These are phyloP conservation scores for Mortierella sp. DNA, from an alignment of 371 early-diverging fungal species.

Conservation along the genomic window DNA sequence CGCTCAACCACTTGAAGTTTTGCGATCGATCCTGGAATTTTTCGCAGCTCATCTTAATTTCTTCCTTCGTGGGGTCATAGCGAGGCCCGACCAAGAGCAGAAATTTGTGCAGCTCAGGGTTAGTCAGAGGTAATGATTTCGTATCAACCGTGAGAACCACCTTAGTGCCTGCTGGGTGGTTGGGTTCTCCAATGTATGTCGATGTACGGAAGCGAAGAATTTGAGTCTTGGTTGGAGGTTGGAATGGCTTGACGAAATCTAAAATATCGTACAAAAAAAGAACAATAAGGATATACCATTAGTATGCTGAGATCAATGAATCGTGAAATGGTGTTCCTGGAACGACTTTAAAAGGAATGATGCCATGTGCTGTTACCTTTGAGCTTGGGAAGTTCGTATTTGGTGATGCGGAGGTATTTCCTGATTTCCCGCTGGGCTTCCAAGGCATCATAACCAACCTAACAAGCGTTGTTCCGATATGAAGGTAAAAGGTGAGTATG, in stretches of 20 bases:
- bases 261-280: not conserved
- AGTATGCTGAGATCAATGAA: not conserved
- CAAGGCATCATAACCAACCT: slow-evolving; percentile 67
- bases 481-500: not conserved
- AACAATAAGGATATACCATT: not conserved
- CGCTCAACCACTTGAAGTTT: slow-evolving; percentile 76
- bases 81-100: slow-evolving; percentile 71
- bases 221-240: slow-evolving; percentile 63
- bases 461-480: not conserved
- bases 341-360: too few relatives aligned
- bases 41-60: slow-evolving; percentile 72
- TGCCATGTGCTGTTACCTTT: slow-evolving; percentile 58
- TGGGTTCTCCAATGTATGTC: slow-evolving; percentile 70
- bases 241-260: slow-evolving; percentile 73
- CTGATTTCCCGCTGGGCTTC: slow-evolving; percentile 72
- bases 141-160: slow-evolving; percentile 71
- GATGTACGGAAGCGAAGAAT: slow-evolving; percentile 71
- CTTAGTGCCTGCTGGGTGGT: slow-evolving; percentile 72
- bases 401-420: slow-evolving; percentile 72
- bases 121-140: slow-evolving; percentile 62
- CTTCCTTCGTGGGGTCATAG: slow-evolving; percentile 65
- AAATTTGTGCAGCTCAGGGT: slow-evolving; percentile 69
- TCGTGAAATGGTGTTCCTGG: not conserved
- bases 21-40: slow-evolving; percentile 74
- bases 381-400: slow-evolving; percentile 75